Evolutionary conservation across 2,329 filamentous ascomycete species (phyloP), one percentile per base, ranked within the genome.

Genomic region (Allantophomopsis lycopodina): DNA sequence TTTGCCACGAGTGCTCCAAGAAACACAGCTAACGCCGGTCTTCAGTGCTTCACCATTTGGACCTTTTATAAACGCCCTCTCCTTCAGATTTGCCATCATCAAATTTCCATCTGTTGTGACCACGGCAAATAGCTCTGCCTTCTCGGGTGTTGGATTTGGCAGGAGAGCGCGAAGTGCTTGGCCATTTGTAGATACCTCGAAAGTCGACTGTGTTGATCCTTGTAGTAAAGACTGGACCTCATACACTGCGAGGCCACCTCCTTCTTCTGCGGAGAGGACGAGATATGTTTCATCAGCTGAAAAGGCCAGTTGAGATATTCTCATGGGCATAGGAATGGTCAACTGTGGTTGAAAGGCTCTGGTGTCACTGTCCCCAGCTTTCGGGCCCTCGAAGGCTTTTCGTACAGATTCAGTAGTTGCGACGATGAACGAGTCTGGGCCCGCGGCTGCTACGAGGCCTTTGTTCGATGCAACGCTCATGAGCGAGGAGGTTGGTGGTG

Each of bases 1-100:
- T 57, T 94, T 98, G 36, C 91, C 91, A 55, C 80, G 85, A 44
- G 76, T 81, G 58, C 91, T 98, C 91, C 93, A 98, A 41, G 83
- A 80, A 5, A 85, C 72, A 52, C 83, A 91, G 55, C 79, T 87
- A 20, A 94, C 88, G 36, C 82, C 79, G 20, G 72, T 66, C 52
- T 79, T 84, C 46, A 94, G 65, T 1, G 79, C 63, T 46, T 63
- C 70, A 28, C 83, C 84, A 46, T 75, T 76, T 15, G 67, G 51
- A 1, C 73, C 73, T 28, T 64, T 62, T 7, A 71, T 55, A 35
- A 86, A 68, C 32, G 63, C 67, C 37, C 71, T 69, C 31, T 79
- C 71, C 51, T 81, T 79, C 43, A 98, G 59, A 56, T 94, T 84
- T 7, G 84, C 83, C 59, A 98, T 76, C 55, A 88, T 65, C 14